A percentile compares a stretch with the other conserved stretches of the same genome.
Conservation (phyloP, 371 early-diverging fungal genomes). For the Apophysomyces trapeziformis region DNA sequence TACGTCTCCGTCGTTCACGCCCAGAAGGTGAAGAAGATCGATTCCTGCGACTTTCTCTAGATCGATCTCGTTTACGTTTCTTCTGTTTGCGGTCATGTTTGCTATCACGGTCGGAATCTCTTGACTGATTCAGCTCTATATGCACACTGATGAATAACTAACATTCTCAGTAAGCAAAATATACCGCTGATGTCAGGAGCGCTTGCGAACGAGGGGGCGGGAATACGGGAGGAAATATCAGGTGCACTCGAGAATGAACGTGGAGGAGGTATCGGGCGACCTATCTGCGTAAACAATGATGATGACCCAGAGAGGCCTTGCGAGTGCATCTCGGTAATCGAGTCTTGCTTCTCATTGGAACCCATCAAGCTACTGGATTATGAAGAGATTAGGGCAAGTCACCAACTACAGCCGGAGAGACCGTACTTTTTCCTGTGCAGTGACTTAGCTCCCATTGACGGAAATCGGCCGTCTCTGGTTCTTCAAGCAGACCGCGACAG, state of each 20-base stretch:
- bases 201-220: constrained; percentile 37
- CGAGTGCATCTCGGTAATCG: neutral
- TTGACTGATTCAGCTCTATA: constrained; percentile 9
- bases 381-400: neutral
- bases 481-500: too few relatives aligned
- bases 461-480: too few relatives aligned
- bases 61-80: constrained; percentile 21
- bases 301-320: neutral
- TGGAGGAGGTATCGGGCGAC: constrained; percentile 18
- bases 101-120: neutral
- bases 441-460: too few relatives aligned
- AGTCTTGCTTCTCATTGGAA: neutral
- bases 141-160: neutral
- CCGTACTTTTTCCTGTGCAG: too few relatives aligned
- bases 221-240: constrained; percentile 11
- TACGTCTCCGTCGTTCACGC: constrained; percentile 21
- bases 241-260: constrained; percentile 39
- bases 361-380: neutral
- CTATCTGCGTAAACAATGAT: neutral
- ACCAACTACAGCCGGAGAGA: too few relatives aligned
- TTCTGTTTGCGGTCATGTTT: constrained; percentile 15
- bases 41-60: constrained; percentile 1
- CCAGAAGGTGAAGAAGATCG: constrained; percentile 1
- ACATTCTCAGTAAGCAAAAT: too few relatives aligned
- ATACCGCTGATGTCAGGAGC: constrained; percentile 37